These are phyloP conservation scores for Recurvomyces mirabilis DNA, from an alignment of 495 filamentous ascomycete genomes.

Conservation along the genomic window DNA sequence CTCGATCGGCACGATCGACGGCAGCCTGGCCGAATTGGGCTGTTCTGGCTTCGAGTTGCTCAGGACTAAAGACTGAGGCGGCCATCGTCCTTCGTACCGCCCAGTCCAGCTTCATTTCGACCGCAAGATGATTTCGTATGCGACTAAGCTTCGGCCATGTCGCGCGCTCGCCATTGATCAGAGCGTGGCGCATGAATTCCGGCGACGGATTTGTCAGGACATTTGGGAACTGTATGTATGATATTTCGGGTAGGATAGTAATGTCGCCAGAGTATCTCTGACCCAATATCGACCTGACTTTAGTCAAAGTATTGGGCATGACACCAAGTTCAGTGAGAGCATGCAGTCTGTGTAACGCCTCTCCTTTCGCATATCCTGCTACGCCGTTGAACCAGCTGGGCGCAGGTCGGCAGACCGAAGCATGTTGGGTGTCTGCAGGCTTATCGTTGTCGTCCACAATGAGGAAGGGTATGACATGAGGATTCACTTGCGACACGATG, in stretches of 20 bases:
- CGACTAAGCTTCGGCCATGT: slow-evolving; percentile 83
- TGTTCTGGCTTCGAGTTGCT: slow-evolving; percentile 47
- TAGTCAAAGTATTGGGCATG: slow-evolving; percentile 70
- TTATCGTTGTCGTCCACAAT: slow-evolving; percentile 15
- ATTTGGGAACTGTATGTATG: slow-evolving; percentile 58
- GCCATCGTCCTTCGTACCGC: slow-evolving; percentile 68
- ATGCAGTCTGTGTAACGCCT: slow-evolving; percentile 70
- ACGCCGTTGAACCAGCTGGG: slow-evolving; percentile 56
- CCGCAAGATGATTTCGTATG: slow-evolving; percentile 70
- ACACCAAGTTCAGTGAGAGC: slow-evolving; percentile 72
- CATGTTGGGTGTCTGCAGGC: slow-evolving; percentile 28
- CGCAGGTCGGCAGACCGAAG: no score
- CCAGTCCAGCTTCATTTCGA: slow-evolving; percentile 75
- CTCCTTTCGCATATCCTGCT: slow-evolving; percentile 66
- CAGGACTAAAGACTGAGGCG: slow-evolving; percentile 68
- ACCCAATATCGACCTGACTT: slow-evolving; percentile 66
- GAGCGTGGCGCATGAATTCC: slow-evolving; percentile 76
- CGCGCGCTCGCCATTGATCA: slow-evolving; percentile 66
- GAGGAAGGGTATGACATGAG: slow-evolving; percentile 84
- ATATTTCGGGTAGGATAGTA: slow-evolving; percentile 77
- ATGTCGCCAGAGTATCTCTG: slow-evolving; percentile 95
- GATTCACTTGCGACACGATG: slow-evolving; percentile 93
- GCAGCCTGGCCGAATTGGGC: slow-evolving; percentile 15
- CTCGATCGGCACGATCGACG: not conserved
- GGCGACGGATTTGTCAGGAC: slow-evolving; percentile 78